Evolutionary conservation across 768 basidiomycete species (phyloP).

Genomic region (Boletus reticuloceps): DNA sequence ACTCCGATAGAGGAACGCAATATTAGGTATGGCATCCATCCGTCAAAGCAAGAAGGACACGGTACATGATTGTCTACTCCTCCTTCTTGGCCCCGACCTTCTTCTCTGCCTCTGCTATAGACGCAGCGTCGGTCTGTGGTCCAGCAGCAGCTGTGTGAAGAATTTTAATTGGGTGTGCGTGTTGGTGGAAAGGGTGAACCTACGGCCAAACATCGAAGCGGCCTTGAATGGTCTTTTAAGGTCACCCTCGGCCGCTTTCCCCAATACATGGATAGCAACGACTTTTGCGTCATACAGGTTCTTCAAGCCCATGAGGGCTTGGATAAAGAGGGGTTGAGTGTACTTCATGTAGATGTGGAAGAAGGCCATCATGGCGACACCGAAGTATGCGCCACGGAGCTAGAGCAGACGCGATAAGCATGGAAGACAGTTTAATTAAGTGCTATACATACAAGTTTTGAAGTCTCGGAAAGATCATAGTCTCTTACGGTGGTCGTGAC

Average conservation of each 20-base stretch:
- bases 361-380: slow-evolving; percentile 85
- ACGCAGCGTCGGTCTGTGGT: slow-evolving; percentile 83
- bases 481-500: slow-evolving; percentile 91
- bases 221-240: slow-evolving; percentile 88
- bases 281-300: slow-evolving; percentile 82
- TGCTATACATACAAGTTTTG: slow-evolving; percentile 63
- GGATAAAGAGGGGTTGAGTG: slow-evolving; percentile 96
- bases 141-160: slow-evolving; percentile 45
- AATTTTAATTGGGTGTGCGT: background rate
- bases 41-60: slow-evolving; percentile 16
- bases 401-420: slow-evolving; percentile 18
- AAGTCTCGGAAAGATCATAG: slow-evolving; percentile 87
- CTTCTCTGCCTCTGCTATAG: slow-evolving; percentile 89
- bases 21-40: slow-evolving; percentile 16
- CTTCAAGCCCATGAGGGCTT: slow-evolving; percentile 94
- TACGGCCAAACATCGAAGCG: slow-evolving; percentile 70
- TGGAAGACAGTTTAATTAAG: slow-evolving; percentile 12
- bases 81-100: slow-evolving; percentile 79
- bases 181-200: slow-evolving; percentile 17
- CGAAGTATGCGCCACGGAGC: slow-evolving; percentile 68
- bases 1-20: background rate
- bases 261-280: slow-evolving; percentile 78
- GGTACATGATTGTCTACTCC: slow-evolving; percentile 39
- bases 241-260: slow-evolving; percentile 78
- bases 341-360: slow-evolving; percentile 94